These are phyloP conservation scores for Pyrenochaeta sp. DNA, from an alignment of 2,329 filamentous ascomycete genomes.

Conservation along the genomic window DNA sequence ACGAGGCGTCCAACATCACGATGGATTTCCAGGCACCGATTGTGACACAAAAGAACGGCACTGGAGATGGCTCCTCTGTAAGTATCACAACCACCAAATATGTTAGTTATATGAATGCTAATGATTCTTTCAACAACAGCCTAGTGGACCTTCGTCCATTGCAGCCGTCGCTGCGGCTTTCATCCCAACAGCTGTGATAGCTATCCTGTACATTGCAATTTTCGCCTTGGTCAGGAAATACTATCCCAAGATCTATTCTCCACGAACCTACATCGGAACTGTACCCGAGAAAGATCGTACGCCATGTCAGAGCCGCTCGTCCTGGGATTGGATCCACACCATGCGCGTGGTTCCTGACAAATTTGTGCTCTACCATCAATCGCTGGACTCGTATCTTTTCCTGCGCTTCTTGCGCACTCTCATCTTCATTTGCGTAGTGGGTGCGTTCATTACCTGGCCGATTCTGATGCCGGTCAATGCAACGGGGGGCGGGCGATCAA, in stretches of 20 bases:
- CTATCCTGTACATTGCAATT: slow-evolving; percentile 35
- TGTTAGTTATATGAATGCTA: slow-evolving; percentile 9
- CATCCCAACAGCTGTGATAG: slow-evolving; percentile 41
- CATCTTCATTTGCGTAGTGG: slow-evolving; percentile 80
- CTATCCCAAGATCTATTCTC: slow-evolving; percentile 55
- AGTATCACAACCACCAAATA: slow-evolving; percentile 4
- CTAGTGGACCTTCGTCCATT: slow-evolving; percentile 40
- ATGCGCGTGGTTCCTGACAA: slow-evolving; percentile 70
- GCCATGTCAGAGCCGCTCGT: slow-evolving; percentile 44
- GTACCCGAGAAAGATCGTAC: slow-evolving; percentile 52
- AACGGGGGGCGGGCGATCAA: slow-evolving; percentile 72
- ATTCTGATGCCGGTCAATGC: slow-evolving; percentile 88
- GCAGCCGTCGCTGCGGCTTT: slow-evolving; percentile 45
- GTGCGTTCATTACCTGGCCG: slow-evolving; percentile 85
- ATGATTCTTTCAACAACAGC: slow-evolving; percentile 21
- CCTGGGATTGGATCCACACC: slow-evolving; percentile 53
- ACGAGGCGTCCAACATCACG: neutral
- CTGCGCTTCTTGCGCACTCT: slow-evolving; percentile 85
- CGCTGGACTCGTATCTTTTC: slow-evolving; percentile 90
- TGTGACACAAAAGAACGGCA: slow-evolving; percentile 17
- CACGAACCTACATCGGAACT: slow-evolving; percentile 55
- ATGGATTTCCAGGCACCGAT: slow-evolving; percentile 29
- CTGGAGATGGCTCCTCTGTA: slow-evolving; percentile 25
- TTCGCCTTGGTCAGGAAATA: slow-evolving; percentile 53
- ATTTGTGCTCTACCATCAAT: slow-evolving; percentile 87